Conservation (phyloP, 352 stramenopile genomes). For the Pythium grandisporangium region DNA sequence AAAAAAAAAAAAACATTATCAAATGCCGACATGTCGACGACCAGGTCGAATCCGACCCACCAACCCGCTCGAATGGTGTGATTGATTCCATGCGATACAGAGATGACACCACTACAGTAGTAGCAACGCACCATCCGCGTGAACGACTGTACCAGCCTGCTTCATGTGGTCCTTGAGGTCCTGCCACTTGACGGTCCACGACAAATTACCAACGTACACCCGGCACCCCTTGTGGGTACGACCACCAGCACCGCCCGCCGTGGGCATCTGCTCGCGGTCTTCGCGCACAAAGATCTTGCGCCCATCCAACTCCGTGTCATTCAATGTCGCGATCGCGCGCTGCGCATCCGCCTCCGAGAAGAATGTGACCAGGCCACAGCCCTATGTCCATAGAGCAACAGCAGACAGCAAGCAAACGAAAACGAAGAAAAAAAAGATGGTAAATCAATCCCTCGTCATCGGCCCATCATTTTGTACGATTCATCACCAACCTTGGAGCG, state of each 20-base stretch:
- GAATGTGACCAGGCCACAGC: slow-evolving; percentile 93
- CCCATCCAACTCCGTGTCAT: slow-evolving; percentile 89
- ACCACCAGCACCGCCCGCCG: not conserved
- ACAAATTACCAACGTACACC: slow-evolving; percentile 89
- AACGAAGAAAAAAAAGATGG: no score
- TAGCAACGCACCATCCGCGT: slow-evolving; percentile 46
- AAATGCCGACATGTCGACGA: no score
- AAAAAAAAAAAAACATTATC: no score
- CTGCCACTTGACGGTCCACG: slow-evolving; percentile 90
- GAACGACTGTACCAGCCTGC: slow-evolving; percentile 66
- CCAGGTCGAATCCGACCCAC: no score
- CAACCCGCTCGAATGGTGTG: no score
- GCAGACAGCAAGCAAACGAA: not conserved
- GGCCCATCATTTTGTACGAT: not conserved
- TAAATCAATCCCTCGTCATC: not conserved
- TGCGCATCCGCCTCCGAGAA: slow-evolving; percentile 65
- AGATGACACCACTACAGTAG: not conserved
- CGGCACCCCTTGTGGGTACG: slow-evolving; percentile 20
- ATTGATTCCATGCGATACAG: no score
- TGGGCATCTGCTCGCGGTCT: slow-evolving; percentile 71
- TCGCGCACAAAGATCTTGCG: slow-evolving; percentile 93
- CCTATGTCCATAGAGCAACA: slow-evolving; percentile 23
- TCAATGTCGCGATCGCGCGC: slow-evolving; percentile 79
- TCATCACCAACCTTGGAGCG: slow-evolving; percentile 57
- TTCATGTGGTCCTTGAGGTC: slow-evolving; percentile 96